A percentile compares a stretch with the other conserved stretches of the same genome.
Evolutionary conservation across 2,329 filamentous ascomycete species (phyloP).

Genomic region (Claviceps sp.): DNA sequence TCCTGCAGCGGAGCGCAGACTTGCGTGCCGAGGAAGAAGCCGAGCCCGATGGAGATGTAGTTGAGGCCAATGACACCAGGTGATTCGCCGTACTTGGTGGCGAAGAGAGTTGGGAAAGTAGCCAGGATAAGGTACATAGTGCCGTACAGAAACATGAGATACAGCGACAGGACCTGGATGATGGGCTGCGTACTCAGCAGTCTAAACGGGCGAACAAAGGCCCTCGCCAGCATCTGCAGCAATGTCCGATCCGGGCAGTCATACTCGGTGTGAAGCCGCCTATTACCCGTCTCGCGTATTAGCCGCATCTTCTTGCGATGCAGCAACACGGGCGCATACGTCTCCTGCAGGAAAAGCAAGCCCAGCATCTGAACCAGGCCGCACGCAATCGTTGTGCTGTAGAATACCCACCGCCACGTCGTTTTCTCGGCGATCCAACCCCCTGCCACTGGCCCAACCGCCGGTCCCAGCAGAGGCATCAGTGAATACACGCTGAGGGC

Average conservation of each 20-base stretch:
- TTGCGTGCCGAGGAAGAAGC: conserved; percentile 19
- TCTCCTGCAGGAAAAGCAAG: conserved; percentile 47
- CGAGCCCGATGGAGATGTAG: conserved; percentile 17
- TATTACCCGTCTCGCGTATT: neutral
- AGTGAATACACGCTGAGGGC: conserved; percentile 48
- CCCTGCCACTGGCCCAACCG: conserved; percentile 33
- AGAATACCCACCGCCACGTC: conserved; percentile 65
- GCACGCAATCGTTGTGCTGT: conserved; percentile 48
- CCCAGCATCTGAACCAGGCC: conserved; percentile 45
- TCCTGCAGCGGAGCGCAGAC: conserved; percentile 25
- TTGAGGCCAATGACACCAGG: conserved; percentile 27
- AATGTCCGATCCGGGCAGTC: neutral
- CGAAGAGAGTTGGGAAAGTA: conserved; percentile 40
- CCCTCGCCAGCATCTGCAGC: conserved; percentile 16
- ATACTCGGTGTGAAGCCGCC: no score
- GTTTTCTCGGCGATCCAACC: conserved; percentile 30
- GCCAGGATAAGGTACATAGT: conserved; percentile 43
- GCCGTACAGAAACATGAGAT: conserved; percentile 52
- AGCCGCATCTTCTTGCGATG: conserved; percentile 6
- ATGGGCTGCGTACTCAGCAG: conserved; percentile 50
- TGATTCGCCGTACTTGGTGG: conserved; percentile 18
- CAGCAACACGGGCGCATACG: conserved; percentile 23
- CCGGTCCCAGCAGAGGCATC: conserved; percentile 44
- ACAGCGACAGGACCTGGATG: conserved; percentile 46
- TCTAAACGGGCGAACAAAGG: conserved; percentile 49